Base-by-base conservation (phyloP, 1,284 basidiomycete genomes). In the Papiliotrema flavescens region DNA sequence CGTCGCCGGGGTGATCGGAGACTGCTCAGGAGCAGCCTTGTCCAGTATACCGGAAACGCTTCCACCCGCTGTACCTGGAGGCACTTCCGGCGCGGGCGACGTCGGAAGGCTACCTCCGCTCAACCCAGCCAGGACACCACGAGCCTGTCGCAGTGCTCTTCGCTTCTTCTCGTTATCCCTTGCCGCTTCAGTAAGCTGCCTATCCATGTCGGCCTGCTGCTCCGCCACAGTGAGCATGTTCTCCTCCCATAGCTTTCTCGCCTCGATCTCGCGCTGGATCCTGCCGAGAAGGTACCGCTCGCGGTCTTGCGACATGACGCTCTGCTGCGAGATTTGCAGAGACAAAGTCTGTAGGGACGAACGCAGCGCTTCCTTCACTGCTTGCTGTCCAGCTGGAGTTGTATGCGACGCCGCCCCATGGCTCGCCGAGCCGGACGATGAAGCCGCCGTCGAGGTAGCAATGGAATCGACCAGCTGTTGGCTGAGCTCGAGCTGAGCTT, bases 221-320 rank as follows among this genome's bases (percentile, higher is more conserved):
- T 83, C 80, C 0, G 93, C 92, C 2, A 96, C 88, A 0, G 84
- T 83, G 49, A 87, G 84, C 68, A 98, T 79, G 73, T 90, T 94
- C 75, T 94, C 89, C 76, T 97, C 93, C 95, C 94, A 97, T 20
- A 94, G 80, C 32, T 79, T 82, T 67, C 88, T 84, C 24, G 89
- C 81, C 69, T 86, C 83, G 47, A 83, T 80, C 69, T 96, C 92
- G 20, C 81, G 79, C 61, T 81, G 80, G 15, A 90, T 79, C 55
- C 82, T 78, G 35, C 76, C 77, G 47, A 78, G 78, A 78, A 86
- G 90, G 84, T 87, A 97, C 43, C 83, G 81, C 65, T 97, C 94
- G n/a, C 95, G 82, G 51, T 88, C 86, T 46, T 80, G 80, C 1
- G 83, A 80, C 84, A 94, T 92, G 36, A 80, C 74, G 5, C 85